Percentiles rank a stretch among this genome's conserved stretches.
Conservation (phyloP, 208 protist species). For the Novymonas esmeraldas region DNA sequence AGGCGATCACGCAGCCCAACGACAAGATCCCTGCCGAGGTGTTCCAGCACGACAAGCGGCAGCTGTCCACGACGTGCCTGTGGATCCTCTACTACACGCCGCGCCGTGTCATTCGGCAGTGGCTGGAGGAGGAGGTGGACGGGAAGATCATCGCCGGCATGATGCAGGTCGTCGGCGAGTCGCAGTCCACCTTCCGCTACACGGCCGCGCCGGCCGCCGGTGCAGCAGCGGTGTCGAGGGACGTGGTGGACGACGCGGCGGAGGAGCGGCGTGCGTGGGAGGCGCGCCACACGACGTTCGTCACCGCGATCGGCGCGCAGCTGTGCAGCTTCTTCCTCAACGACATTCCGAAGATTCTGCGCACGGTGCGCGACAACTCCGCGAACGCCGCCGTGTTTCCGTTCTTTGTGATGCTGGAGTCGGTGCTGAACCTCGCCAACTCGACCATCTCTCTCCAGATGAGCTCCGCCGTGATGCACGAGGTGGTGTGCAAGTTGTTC, state of each 20-base stretch:
- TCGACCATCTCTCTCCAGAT: slow-evolving; percentile 86
- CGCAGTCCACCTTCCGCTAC: slow-evolving; percentile 78
- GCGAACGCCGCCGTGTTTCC: slow-evolving; percentile 58
- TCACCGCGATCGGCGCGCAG: slow-evolving; percentile 68
- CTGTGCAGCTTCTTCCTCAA: slow-evolving; percentile 67
- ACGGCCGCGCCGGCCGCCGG: slow-evolving; percentile 15
- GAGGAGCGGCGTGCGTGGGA: slow-evolving; percentile 65
- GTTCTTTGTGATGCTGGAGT: slow-evolving; percentile 89
- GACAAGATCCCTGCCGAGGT: slow-evolving; percentile 48
- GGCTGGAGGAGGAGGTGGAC: slow-evolving; percentile 56
- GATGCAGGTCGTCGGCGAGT: slow-evolving; percentile 70
- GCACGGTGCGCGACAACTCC: slow-evolving; percentile 62
- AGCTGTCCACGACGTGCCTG: slow-evolving; percentile 58
- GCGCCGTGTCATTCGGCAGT: slow-evolving; percentile 36
- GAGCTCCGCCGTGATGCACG: slow-evolving; percentile 65
- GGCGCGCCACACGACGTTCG: slow-evolving; percentile 75
- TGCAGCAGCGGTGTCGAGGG: background rate
- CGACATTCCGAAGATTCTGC: slow-evolving; percentile 57
- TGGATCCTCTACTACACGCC: slow-evolving; percentile 89
- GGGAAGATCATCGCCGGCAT: slow-evolving; percentile 63
- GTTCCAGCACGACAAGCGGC: slow-evolving; percentile 60
- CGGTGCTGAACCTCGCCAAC: slow-evolving; percentile 69
- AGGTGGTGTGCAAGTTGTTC: slow-evolving; percentile 74
- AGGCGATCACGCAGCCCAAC: slow-evolving; percentile 50
- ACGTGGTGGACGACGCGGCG: background rate